Evolutionary conservation across 2,329 filamentous ascomycete species (phyloP).

Genomic region (Leptographium wingfieldii): DNA sequence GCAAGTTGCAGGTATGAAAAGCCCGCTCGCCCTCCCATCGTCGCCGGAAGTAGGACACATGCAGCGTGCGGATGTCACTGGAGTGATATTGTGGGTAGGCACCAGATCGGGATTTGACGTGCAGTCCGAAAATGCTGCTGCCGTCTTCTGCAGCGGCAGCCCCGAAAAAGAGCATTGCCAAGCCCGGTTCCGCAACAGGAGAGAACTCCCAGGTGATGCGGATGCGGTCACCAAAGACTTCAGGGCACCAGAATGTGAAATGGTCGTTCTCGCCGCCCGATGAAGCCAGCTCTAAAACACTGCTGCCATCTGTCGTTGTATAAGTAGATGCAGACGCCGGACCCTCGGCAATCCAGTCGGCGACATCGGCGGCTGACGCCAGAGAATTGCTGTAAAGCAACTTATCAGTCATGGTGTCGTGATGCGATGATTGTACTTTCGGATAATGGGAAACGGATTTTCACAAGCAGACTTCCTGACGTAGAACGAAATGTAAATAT

Average conservation of each 20-base stretch:
- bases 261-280: background rate
- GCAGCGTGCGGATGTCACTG: background rate
- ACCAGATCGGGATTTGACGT: background rate
- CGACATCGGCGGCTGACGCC: background rate
- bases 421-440: too few relatives aligned
- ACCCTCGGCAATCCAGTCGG: conserved; percentile 1
- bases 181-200: background rate
- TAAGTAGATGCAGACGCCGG: background rate
- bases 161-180: conserved; percentile 1
- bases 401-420: background rate
- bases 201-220: conserved; percentile 2
- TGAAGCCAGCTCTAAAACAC: background rate
- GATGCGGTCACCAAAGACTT: background rate
- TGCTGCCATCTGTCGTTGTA: background rate
- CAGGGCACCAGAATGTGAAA: background rate
- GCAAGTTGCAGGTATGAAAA: conserved; percentile 1
- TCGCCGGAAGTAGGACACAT: conserved; percentile 2
- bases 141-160: background rate
- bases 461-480: too few relatives aligned
- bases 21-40: background rate
- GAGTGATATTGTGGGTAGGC: conserved; percentile 2
- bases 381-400: background rate
- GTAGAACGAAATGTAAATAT: too few relatives aligned
- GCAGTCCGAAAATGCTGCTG: background rate
- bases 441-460: too few relatives aligned